Base-by-base conservation (phyloP, 441 rosid genomes). In the Raphanus hybrid region DNA sequence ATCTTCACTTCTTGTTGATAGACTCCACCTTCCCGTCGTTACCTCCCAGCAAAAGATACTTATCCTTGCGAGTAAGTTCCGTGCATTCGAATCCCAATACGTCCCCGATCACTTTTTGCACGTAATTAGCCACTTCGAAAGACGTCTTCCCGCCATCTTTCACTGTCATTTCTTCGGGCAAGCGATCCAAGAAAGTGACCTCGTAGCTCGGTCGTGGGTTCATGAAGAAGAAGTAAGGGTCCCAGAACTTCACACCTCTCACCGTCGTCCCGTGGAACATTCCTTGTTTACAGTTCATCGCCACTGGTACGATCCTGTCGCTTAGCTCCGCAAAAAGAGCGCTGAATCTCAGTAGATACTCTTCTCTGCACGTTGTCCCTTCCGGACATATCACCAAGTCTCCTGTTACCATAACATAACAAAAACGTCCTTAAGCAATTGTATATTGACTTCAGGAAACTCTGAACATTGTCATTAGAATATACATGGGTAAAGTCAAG, bases 171-270 rank as follows among this genome's bases (percentile, higher is more conserved):
- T 90, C 90, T 79, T 88, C 92, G 18, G 97, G 97, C 82, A 93
- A 67, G 16, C 96, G 88, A 39, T 93, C 92, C 3, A 91, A 86
- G 82, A 93, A 93, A 0, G 88, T 90, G 23, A 85, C 85, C 77
- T 93, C 94, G 69, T 93, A 93, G 2, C 80, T 81, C 1, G 98
- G 98, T 82, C 93, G 84, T 3, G 98, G 97, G 78, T 93, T 91
- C 97, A 93, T 93, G 85, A 93, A 91, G 77, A 89, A 93, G 80
- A 84, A 91, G 70, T 91, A 93, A 1, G 94, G 90, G 78, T 93
- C 98, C 98, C 98, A 93, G 63, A 91, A 93, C 72, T 93, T 93
- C n/a, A 93, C 91, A 14, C 98, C 98, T 0, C 98, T 86, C 3
- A 91, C 98, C 3, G 96, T 90, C 54, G 98, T 90, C 5, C 98